Evolutionary conservation across 257 asterid species (phyloP).

Genomic region (Hygrophila difformis): DNA sequence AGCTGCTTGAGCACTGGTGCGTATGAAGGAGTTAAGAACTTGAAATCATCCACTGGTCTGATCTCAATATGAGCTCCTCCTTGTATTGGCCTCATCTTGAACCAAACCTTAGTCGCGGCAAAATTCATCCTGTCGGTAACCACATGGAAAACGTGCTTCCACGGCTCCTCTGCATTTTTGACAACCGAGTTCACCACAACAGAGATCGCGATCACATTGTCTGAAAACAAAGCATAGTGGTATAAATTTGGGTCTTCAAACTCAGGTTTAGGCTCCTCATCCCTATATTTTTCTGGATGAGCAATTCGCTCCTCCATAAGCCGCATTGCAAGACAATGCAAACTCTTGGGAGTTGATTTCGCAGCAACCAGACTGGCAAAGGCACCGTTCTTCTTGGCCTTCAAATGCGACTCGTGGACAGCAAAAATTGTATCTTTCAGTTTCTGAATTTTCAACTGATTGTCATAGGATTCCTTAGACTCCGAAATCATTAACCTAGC

Average conservation of each 20-base stretch:
- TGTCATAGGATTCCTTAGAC: conserved; percentile 86
- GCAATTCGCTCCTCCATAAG: conserved; percentile 94
- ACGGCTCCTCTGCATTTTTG: conserved; percentile 80
- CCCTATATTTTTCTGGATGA: conserved; percentile 79
- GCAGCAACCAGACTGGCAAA: conserved; percentile 80
- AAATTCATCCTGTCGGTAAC: conserved; percentile 87
- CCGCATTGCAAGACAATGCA: conserved; percentile 97
- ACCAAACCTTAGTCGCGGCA: conserved; percentile 96
- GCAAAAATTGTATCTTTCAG: conserved; percentile 88
- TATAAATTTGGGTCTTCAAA: conserved; percentile 80
- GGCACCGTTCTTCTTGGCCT: conserved; percentile 92
- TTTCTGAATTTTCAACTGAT: conserved; percentile 92
- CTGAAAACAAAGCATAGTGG: conserved; percentile 88
- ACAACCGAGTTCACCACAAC: conserved; percentile 86
- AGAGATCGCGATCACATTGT: conserved; percentile 83
- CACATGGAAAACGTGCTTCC: conserved; percentile 88
- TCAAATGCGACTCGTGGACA: conserved; percentile 76
- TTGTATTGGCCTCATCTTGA: conserved; percentile 84
- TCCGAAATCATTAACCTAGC: conserved; percentile 85
- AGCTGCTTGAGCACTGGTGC: conserved; percentile 78
- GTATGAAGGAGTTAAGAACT: conserved; percentile 62
- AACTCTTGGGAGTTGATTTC: conserved; percentile 95
- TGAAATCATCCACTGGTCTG: conserved; percentile 55
- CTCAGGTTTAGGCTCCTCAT: conserved; percentile 68
- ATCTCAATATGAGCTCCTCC: conserved; percentile 86